A percentile compares a stretch with the other conserved stretches of the same genome.
Evolutionary conservation across 148 eudicot genomes (phyloP).

Genomic region (Rhododendron molle): DNA sequence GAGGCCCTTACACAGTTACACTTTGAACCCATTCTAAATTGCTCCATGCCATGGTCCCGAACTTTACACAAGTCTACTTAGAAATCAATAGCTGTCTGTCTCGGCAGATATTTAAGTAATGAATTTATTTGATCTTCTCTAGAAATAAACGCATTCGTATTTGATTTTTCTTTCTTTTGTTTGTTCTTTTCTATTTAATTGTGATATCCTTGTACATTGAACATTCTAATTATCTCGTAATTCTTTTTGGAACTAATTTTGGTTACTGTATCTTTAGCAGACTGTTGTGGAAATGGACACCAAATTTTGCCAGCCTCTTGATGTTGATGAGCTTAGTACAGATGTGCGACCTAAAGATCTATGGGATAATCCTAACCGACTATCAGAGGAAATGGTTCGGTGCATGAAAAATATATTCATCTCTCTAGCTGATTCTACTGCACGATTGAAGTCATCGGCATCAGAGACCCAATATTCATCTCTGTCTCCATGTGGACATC

Average conservation of each 20-base stretch:
- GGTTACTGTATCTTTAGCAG: neutral
- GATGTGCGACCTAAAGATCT: constrained; percentile 12
- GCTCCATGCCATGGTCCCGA: neutral
- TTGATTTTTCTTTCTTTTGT: neutral
- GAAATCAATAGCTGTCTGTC: neutral
- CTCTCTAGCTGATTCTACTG: constrained; percentile 13
- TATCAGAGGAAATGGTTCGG: constrained; percentile 16
- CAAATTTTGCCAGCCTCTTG: constrained; percentile 5
- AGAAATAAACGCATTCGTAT: neutral
- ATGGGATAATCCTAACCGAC: constrained; percentile 15
- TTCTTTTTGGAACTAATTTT: neutral
- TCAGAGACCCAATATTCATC: constrained; percentile 9
- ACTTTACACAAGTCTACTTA: neutral
- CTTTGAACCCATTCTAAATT: neutral
- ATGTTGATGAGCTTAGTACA: neutral
- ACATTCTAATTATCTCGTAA: neutral
- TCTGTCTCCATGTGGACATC: constrained; percentile 16
- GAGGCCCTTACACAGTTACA: neutral
- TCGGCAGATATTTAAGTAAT: neutral
- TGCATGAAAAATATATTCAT: constrained; percentile 10
- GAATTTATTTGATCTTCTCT: neutral
- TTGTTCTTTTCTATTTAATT: neutral
- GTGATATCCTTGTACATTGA: neutral
- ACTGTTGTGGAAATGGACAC: neutral
- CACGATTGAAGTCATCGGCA: neutral